Conservation (phyloP, 176 grass and related monocot genomes). For the Miscanthus lutarioriparius region DNA sequence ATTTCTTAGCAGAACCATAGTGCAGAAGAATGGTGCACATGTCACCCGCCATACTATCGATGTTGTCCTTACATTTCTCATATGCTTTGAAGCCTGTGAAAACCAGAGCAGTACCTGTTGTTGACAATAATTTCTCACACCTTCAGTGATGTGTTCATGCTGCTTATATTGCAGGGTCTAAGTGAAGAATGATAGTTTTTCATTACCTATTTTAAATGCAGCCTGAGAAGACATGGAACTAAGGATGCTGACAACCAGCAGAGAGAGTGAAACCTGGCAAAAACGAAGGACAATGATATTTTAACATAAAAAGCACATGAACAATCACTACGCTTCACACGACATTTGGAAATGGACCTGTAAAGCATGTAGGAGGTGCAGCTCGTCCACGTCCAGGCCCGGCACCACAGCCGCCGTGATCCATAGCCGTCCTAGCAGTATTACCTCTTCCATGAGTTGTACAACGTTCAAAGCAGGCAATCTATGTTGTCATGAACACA, state of each 20-base stretch:
- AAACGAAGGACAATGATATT: conserved; percentile 13
- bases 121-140: conserved; percentile 28
- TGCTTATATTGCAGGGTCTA: not conserved
- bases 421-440: no score
- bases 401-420: no score
- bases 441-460: no score
- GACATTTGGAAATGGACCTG: not conserved
- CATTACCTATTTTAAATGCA: conserved; percentile 82
- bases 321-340: not conserved
- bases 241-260: conserved; percentile 74
- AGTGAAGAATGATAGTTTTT: not conserved
- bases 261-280: conserved; percentile 62
- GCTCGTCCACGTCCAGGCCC: no score
- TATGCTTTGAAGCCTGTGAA: conserved; percentile 76
- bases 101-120: conserved; percentile 63
- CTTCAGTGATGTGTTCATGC: conserved; percentile 11
- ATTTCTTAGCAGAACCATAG: conserved; percentile 50
- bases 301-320: not conserved
- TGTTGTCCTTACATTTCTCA: conserved; percentile 85
- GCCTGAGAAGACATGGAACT: conserved; percentile 60
- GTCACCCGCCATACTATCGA: conserved; percentile 52
- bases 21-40: conserved; percentile 41
- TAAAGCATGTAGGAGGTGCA: not conserved
- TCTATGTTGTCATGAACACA: no score
- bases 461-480: no score